These are phyloP conservation scores for Priceomyces castillae DNA, from an alignment of 805 yeast species.

Conservation along the genomic window DNA sequence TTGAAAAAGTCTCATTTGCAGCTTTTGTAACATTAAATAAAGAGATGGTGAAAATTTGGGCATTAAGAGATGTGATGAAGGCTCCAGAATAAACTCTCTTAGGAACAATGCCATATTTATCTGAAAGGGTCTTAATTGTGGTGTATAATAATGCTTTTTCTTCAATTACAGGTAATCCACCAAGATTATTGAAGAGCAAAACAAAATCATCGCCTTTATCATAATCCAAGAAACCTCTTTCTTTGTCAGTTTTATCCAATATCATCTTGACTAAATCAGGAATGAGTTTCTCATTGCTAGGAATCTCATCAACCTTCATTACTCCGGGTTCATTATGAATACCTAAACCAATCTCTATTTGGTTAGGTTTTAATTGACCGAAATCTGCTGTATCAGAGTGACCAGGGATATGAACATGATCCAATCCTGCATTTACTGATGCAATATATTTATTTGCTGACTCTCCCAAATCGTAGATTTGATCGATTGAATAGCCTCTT, in stretches of 20 bases:
- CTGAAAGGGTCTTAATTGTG: constrained; percentile 20
- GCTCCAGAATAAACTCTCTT: constrained; percentile 30
- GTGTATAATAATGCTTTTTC: constrained; percentile 24
- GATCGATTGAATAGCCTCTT: constrained; percentile 21
- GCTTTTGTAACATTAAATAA: constrained; percentile 32
- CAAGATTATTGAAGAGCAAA: constrained; percentile 33
- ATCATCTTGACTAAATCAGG: constrained; percentile 22
- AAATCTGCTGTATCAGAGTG: constrained; percentile 20
- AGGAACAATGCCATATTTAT: constrained; percentile 23
- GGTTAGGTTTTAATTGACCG: constrained; percentile 23
- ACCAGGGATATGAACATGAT: constrained; percentile 38
- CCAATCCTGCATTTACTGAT: constrained; percentile 36
- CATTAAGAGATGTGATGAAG: constrained; percentile 36
- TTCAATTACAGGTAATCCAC: constrained; percentile 37
- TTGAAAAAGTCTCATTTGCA: constrained; percentile 16
- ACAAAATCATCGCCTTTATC: constrained; percentile 26
- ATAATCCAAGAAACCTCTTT: constrained; percentile 30
- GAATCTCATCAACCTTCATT: constrained; percentile 25
- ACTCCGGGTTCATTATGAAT: constrained; percentile 42
- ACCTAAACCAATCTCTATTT: constrained; percentile 36
- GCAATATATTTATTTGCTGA: constrained; percentile 24
- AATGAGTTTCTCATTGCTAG: constrained; percentile 30
- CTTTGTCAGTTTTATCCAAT: constrained; percentile 22
- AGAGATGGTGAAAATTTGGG: constrained; percentile 36
- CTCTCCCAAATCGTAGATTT: constrained; percentile 26